phyloP scores from a whole-genome alignment of 2,329 filamentous ascomycete genomes.

The Aureobasidium zeae region DNA sequence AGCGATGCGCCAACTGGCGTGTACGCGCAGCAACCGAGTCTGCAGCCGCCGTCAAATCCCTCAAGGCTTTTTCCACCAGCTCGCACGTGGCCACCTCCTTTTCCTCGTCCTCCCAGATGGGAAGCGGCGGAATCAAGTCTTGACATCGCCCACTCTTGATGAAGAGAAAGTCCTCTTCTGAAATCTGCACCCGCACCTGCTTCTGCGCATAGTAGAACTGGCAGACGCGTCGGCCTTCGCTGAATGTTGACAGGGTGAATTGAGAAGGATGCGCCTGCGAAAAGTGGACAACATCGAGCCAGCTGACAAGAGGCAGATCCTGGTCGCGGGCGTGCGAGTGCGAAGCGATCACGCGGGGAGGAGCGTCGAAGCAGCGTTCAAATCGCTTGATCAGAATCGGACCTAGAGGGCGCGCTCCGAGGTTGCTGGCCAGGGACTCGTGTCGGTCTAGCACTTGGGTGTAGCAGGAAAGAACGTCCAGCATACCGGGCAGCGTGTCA shows the following conservation, averaged over 20 bases:
- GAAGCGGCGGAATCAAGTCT: slow-evolving; percentile 69
- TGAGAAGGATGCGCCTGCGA: slow-evolving; percentile 70
- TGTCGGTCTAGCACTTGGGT: slow-evolving; percentile 77
- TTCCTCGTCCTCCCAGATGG: slow-evolving; percentile 75
- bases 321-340: slow-evolving; percentile 40
- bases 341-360: slow-evolving; percentile 57
- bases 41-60: slow-evolving; percentile 67
- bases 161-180: slow-evolving; percentile 77
- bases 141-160: slow-evolving; percentile 77
- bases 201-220: slow-evolving; percentile 64
- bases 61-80: slow-evolving; percentile 69
- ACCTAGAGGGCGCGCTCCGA: slow-evolving; percentile 73
- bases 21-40: slow-evolving; percentile 63
- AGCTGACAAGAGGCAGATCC: slow-evolving; percentile 50
- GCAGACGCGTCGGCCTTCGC: slow-evolving; percentile 62
- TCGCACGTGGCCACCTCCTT: slow-evolving; percentile 77
- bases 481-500: slow-evolving; percentile 64
- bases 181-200: slow-evolving; percentile 72
- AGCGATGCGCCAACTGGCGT: slow-evolving; percentile 69
- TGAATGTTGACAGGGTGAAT: slow-evolving; percentile 60
- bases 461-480: slow-evolving; percentile 67
- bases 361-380: slow-evolving; percentile 75
- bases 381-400: slow-evolving; percentile 79
- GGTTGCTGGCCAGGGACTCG: slow-evolving; percentile 76
- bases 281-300: slow-evolving; percentile 80